Conservation (phyloP, 1,284 basidiomycete genomes). For the Sanghuangporus baumii region DNA sequence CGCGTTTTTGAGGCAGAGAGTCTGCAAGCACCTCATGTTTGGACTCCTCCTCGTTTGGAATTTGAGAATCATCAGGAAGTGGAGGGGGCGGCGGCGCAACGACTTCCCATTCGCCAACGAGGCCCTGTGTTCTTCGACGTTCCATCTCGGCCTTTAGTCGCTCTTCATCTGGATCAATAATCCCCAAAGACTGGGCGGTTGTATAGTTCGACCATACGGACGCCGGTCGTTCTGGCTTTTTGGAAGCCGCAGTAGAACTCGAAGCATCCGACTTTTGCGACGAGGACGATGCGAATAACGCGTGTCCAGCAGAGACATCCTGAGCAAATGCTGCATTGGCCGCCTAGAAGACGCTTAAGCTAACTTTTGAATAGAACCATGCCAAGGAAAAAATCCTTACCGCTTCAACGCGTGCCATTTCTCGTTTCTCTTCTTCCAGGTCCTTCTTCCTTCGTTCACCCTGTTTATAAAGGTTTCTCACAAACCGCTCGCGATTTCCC, state of each 20-base stretch:
- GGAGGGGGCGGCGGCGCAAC: conserved; percentile 40
- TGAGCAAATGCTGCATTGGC: conserved; percentile 69
- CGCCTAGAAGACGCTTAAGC: conserved; percentile 38
- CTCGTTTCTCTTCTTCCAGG: conserved; percentile 76
- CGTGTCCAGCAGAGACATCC: conserved; percentile 62
- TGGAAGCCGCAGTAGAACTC: conserved; percentile 28
- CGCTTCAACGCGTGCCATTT: conserved; percentile 83
- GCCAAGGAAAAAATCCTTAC: conserved; percentile 36
- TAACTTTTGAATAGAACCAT: background rate
- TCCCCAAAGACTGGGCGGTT: conserved; percentile 79
- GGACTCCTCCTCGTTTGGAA: conserved; percentile 19
- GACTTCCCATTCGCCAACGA: conserved; percentile 82
- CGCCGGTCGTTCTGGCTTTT: conserved; percentile 48
- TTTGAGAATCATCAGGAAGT: conserved; percentile 21
- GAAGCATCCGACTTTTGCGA: background rate
- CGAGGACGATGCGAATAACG: conserved; percentile 33
- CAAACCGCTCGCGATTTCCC: conserved; percentile 89
- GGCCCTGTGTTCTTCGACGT: conserved; percentile 57
- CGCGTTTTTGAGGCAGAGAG: conserved; percentile 30
- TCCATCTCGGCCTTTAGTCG: conserved; percentile 52
- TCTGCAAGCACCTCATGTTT: conserved; percentile 10
- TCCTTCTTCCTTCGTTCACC: conserved; percentile 87
- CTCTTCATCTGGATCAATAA: conserved; percentile 66
- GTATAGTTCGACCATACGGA: conserved; percentile 83
- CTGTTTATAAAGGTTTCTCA: conserved; percentile 89